Evolutionary conservation across 1,139 yeast species (phyloP).

Genomic region (Sugiyamaella castrensis): DNA sequence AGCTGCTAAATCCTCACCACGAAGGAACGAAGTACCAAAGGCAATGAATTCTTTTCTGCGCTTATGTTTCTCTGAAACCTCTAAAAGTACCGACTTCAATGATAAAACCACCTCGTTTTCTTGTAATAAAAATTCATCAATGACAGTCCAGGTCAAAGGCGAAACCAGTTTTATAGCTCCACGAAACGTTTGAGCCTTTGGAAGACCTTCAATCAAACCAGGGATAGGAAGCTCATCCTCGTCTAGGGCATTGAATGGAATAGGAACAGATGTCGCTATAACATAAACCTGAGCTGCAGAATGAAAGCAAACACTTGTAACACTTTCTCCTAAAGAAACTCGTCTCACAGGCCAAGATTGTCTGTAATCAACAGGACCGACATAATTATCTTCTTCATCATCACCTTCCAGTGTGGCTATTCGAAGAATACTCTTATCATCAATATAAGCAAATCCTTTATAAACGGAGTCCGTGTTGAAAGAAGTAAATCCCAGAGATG

Average conservation of each 20-base stretch:
- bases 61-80: constrained; percentile 51
- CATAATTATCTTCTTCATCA: background rate
- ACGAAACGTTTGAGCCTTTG: constrained; percentile 53
- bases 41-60: constrained; percentile 67
- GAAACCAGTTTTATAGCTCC: constrained; percentile 67
- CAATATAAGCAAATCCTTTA: constrained; percentile 69
- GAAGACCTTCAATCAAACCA: constrained; percentile 52
- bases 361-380: constrained; percentile 23
- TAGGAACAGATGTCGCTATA: constrained; percentile 58
- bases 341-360: constrained; percentile 27
- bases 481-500: constrained; percentile 37
- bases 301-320: constrained; percentile 70
- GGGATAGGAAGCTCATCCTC: constrained; percentile 69
- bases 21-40: constrained; percentile 71
- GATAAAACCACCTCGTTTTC: constrained; percentile 66
- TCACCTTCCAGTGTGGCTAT: constrained; percentile 33
- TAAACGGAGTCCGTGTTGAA: constrained; percentile 34
- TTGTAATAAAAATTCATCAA: constrained; percentile 64
- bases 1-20: constrained; percentile 81
- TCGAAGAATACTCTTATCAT: constrained; percentile 53
- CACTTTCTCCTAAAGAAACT: constrained; percentile 50
- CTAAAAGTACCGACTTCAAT: constrained; percentile 58
- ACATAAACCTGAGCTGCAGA: constrained; percentile 63
- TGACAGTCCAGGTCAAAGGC: constrained; percentile 71
- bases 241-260: constrained; percentile 65